Evolutionary conservation across 2,329 filamentous ascomycete genomes (phyloP), one percentile per base, ranked within the genome.

Genomic region (Penicillium sp.): DNA sequence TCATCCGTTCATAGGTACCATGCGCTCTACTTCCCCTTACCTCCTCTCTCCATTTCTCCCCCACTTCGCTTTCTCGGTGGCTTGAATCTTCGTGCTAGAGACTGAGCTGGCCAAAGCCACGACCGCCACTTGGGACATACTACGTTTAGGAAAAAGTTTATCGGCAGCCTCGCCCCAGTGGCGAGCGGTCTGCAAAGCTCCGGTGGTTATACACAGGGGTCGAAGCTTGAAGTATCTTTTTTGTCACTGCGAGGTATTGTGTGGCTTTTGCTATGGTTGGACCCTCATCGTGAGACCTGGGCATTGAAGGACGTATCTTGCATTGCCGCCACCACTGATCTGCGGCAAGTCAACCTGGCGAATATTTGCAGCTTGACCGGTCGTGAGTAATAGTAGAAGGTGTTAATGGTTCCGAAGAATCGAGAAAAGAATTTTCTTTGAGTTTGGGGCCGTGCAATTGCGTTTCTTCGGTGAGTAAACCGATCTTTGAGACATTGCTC

Each of bases 271-370:
- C 23, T 10, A 27, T 44, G 39, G 35, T 45, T n/a, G 31, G 29
- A 31, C 33, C 42, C 8, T 46, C 19, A 21, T 42, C 29, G 45
- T 54, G 45, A 48, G 48, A 54, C 39, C 35, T 31, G 42, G 37
- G 48, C 47, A 37, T 43, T 43, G 42, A 46, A 49, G 62, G 58
- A 45, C 60, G 57, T 62, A 62, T 62, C 53, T 59, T 63, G 62
- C 62, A 63, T 62, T 55, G 51, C 59, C 58, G 60, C 62, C 63
- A 62, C 62, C 57, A 58, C 59, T 42, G 59, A 61, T 62, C 46
- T 44, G 37, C 51, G 35, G 42, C 37, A 55, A 43, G n/a, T 25
- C 37, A 14, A 26, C 42, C 35, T 52, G 42, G 31, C 44, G 19
- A 23, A 45, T 46, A 3, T 33, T 37, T 8, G n/a, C 10, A 14